Evolutionary conservation across 2,329 filamentous ascomycete species (phyloP).

Genomic region (Leptographium flavum): DNA sequence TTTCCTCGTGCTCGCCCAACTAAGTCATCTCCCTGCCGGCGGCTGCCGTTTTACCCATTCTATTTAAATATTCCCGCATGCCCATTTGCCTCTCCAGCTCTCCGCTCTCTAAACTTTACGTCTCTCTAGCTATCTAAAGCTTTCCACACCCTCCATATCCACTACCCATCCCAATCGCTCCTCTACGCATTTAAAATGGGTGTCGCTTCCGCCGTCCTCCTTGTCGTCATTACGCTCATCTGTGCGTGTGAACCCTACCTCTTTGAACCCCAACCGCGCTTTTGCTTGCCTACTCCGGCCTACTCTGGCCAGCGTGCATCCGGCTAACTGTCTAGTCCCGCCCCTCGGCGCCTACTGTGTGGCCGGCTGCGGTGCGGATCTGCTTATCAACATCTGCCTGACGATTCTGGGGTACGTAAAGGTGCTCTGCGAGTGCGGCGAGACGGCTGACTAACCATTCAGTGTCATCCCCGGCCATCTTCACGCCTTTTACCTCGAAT

Average conservation of each 20-base stretch:
- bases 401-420: conserved; percentile 44
- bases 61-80: neutral
- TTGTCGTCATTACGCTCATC: conserved; percentile 38
- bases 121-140: no score
- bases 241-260: conserved; percentile 22
- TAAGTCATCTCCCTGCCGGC: neutral
- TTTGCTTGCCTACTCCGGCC: neutral
- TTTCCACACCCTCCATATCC: neutral
- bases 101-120: conserved; percentile 5
- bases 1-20: neutral
- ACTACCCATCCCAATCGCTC: neutral
- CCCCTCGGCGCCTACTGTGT: conserved; percentile 50
- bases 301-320: neutral
- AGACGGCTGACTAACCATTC: conserved; percentile 5
- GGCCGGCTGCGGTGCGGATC: conserved; percentile 49
- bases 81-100: neutral
- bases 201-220: conserved; percentile 30
- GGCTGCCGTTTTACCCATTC: neutral
- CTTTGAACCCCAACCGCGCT: neutral
- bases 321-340: conserved; percentile 41
- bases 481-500: conserved; percentile 70
- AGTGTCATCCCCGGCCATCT: conserved; percentile 67
- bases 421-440: neutral
- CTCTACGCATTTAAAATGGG: no score
- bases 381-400: conserved; percentile 53